Evolutionary conservation across 2,329 filamentous ascomycete species (phyloP), one percentile per base, ranked within the genome.

Genomic region (Diplodia intermedia): DNA sequence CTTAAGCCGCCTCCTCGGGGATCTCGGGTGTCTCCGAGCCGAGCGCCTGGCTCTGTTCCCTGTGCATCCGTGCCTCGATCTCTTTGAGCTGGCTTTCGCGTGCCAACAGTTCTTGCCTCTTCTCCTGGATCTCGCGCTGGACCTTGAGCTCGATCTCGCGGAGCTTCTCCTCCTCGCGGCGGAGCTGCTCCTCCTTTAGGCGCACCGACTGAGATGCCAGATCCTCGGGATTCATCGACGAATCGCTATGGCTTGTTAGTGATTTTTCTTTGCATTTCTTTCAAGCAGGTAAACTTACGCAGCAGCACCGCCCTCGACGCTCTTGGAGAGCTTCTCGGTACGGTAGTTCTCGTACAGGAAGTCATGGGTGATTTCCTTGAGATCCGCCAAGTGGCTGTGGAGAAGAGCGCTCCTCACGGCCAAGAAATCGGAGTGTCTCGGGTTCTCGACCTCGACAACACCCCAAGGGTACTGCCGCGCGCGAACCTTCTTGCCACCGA

Each of bases 311-410:
- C 92, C 92, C 79, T 97, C 94, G 75, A 99, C 95, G 80, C 93
- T 97, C 92, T 98, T 99, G 86, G 92, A 97, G 76, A 99, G 91
- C 86, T 98, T 98, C 91, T 99, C 95, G 78, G 95, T 99, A 93
- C 95, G 93, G 88, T 99, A 99, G 85, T 99, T 99, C 82, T 99
- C 95, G 84, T 99, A 99, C 72, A 99, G 86, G 90, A 99, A 99
- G 82, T 99, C 95, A 82, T 99, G 95, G 65, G 95, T 99, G 79
- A 99, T 99, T 82, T 99, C 95, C 89, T 99, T 99, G 77, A 99
- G 85, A 81, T 99, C 95, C 70, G 95, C 95, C 79, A 99, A 85
- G 85, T 99, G 95, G 83, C 93, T 97, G 87, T 99, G 95, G 71
- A 99, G 88, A 68, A 99, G 90, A 67, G 95, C 95, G 69, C 94